Percentiles rank a stretch among this genome's conserved stretches.
These are phyloP conservation scores for Clathrus columnatus DNA, from an alignment of 768 basidiomycete species.

Conservation along the genomic window DNA sequence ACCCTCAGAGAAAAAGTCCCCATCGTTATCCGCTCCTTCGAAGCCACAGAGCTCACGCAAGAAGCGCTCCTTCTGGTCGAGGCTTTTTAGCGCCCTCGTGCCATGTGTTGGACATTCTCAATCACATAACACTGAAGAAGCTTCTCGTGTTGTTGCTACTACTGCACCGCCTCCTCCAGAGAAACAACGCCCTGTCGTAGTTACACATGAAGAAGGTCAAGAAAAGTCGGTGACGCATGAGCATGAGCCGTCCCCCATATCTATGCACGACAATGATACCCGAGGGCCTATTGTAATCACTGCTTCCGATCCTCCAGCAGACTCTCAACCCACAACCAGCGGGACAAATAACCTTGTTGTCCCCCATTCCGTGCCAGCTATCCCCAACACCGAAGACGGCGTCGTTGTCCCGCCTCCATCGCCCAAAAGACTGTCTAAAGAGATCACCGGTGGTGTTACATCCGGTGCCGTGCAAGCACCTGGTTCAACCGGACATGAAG, in stretches of 20 bases:
- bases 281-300: not conserved
- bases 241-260: not conserved
- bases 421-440: constrained; percentile 37
- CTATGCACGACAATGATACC: not conserved
- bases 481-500: constrained; percentile 57
- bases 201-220: not conserved
- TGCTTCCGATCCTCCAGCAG: not conserved
- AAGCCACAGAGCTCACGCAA: not conserved
- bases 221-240: not conserved
- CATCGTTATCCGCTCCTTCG: not conserved
- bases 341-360: not conserved
- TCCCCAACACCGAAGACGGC: constrained; percentile 29
- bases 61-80: constrained; percentile 50
- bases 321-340: not conserved
- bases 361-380: constrained; percentile 32
- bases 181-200: constrained; percentile 17
- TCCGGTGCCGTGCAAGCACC: constrained; percentile 91
- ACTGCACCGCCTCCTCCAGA: constrained; percentile 22
- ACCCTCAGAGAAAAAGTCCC: not conserved
- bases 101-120: constrained; percentile 55
- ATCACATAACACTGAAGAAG: constrained; percentile 25
- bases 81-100: constrained; percentile 51
- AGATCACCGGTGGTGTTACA: constrained; percentile 81
- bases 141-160: constrained; percentile 2
- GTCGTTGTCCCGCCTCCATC: constrained; percentile 15